Conservation (phyloP, 768 basidiomycete genomes). For the Zangia roseola region DNA sequence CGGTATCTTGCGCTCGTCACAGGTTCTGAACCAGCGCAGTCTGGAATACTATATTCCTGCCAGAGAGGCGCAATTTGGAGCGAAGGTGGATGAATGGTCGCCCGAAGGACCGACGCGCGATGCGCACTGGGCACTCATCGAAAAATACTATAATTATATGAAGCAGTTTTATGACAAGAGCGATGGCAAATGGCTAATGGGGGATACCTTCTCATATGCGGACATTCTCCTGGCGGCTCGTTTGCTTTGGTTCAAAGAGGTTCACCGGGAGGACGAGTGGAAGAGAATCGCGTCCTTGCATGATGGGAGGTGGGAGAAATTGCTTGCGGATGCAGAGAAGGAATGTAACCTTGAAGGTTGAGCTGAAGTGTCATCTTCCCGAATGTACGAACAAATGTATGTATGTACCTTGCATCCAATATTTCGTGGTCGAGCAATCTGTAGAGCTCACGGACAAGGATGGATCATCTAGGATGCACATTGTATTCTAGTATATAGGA, state of each 20-base stretch:
- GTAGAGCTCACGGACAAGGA: not conserved
- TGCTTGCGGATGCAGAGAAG: conserved; percentile 23
- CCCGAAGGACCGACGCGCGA: conserved; percentile 35
- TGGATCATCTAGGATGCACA: too few relatives aligned
- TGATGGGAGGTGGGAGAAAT: conserved; percentile 25
- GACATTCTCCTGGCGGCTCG: conserved; percentile 26
- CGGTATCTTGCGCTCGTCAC: conserved; percentile 21
- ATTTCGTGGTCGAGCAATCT: too few relatives aligned
- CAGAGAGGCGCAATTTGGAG: conserved; percentile 32
- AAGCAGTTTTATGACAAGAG: conserved; percentile 22
- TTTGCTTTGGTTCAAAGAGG: conserved; percentile 16
- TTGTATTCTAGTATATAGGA: not conserved
- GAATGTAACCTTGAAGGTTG: conserved; percentile 16
- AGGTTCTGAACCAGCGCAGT: conserved; percentile 35
- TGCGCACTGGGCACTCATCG: conserved; percentile 24
- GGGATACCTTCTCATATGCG: conserved; percentile 30
- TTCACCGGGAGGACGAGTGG: conserved; percentile 28
- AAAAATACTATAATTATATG: conserved; percentile 12
- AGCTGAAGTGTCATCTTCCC: too few relatives aligned
- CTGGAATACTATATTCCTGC: conserved; percentile 38
- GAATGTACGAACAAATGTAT: too few relatives aligned
- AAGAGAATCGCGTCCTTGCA: conserved; percentile 22
- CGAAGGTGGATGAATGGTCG: conserved; percentile 38
- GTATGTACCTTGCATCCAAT: too few relatives aligned
- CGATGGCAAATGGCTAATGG: conserved; percentile 32